Conservation (phyloP, 2,329 filamentous ascomycete genomes). For the Ceratocystis smalleyi region DNA sequence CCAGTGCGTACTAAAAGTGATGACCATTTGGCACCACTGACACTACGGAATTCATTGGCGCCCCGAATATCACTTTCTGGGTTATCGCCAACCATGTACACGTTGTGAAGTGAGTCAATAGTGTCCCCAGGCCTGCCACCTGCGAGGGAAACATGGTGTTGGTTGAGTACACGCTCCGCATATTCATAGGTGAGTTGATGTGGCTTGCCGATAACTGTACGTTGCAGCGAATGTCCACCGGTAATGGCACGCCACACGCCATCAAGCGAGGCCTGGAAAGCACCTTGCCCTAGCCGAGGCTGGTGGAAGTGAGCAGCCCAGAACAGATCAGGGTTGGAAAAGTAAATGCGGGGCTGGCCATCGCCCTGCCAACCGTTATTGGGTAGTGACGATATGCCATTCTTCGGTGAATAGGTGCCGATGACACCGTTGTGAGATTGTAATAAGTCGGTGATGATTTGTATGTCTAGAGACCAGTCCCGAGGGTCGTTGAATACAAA, state of each 20-base stretch:
- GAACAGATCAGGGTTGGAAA: constrained; percentile 77
- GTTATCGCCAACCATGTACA: constrained; percentile 93
- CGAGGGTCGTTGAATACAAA: constrained; percentile 92
- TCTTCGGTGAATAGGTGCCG: constrained; percentile 62
- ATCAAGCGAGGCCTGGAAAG: constrained; percentile 66
- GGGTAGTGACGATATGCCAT: constrained; percentile 47
- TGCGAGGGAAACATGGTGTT: constrained; percentile 33
- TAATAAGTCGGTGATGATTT: constrained; percentile 70
- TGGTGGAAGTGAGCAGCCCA: constrained; percentile 79
- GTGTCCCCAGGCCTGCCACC: constrained; percentile 8
- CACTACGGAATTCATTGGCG: constrained; percentile 58
- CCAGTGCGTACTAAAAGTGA: constrained; percentile 68
- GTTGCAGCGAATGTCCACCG: constrained; percentile 42
- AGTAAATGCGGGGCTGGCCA: constrained; percentile 66
- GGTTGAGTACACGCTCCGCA: constrained; percentile 57
- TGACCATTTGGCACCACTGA: constrained; percentile 55
- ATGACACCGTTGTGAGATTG: constrained; percentile 63
- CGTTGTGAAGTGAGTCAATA: constrained; percentile 41
- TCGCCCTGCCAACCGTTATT: constrained; percentile 72
- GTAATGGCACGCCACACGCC: constrained; percentile 67
- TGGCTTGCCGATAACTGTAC: constrained; percentile 71
- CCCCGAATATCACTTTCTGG: constrained; percentile 81
- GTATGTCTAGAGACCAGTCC: constrained; percentile 84
- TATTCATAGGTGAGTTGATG: constrained; percentile 62
- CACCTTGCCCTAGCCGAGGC: constrained; percentile 79